Conservation (phyloP, 1,139 yeast genomes). For the Sugiyamaella pinicola region DNA sequence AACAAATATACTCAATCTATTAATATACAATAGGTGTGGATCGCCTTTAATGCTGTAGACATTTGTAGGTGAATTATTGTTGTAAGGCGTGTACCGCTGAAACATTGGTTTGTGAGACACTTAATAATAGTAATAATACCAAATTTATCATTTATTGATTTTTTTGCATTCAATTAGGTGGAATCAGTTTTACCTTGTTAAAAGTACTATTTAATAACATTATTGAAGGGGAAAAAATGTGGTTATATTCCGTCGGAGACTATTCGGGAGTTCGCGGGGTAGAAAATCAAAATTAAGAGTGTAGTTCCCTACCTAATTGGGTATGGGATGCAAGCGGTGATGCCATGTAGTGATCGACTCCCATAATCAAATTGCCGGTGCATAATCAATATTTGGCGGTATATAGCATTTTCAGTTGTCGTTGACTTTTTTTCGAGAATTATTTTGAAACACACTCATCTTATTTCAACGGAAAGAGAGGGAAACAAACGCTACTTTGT, state of each 20-base stretch:
- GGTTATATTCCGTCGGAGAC: neutral
- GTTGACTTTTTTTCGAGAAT: neutral
- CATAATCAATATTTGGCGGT: neutral
- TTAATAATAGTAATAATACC: conserved; percentile 1
- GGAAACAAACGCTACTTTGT: neutral
- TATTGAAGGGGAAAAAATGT: too few relatives aligned
- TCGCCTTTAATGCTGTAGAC: too few relatives aligned
- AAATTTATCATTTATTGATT: neutral
- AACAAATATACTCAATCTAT: neutral
- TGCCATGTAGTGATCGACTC: neutral
- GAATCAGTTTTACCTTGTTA: neutral
- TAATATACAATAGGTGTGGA: neutral
- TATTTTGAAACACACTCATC: neutral
- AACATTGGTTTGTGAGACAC: conserved; percentile 13
- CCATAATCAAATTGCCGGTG: neutral
- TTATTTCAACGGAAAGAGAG: too few relatives aligned
- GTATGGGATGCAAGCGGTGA: neutral
- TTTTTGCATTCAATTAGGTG: neutral
- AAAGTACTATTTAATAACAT: neutral
- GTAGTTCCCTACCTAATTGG: conserved; percentile 2
- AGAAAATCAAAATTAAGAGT: neutral
- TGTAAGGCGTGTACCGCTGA: conserved; percentile 1
- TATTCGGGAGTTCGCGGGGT: neutral
- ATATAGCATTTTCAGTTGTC: neutral
- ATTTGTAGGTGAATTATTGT: neutral